Conservation (phyloP, 495 filamentous ascomycete species). For the Hamigera avellanea region DNA sequence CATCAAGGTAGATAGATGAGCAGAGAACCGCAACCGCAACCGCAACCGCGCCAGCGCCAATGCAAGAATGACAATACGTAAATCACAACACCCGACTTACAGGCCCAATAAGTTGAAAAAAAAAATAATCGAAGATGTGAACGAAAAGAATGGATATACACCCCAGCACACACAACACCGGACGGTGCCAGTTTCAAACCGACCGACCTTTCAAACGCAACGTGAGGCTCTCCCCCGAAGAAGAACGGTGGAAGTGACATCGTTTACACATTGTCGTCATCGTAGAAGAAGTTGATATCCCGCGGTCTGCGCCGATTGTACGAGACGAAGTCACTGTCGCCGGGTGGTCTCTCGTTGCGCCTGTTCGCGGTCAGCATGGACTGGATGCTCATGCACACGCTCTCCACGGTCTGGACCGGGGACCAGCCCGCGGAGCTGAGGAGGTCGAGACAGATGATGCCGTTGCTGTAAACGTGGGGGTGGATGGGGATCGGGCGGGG, state of each 20-base stretch:
- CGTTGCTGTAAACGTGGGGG: constrained; percentile 96
- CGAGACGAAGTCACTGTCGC: constrained; percentile 76
- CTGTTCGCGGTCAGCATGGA: constrained; percentile 95
- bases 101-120: neutral
- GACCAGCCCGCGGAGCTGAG: constrained; percentile 83
- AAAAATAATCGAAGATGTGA: neutral
- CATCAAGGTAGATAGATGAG: too few relatives aligned
- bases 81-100: neutral
- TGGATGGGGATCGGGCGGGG: constrained; percentile 79
- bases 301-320: constrained; percentile 64
- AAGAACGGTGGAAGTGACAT: neutral
- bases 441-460: constrained; percentile 94
- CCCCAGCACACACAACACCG: too few relatives aligned
- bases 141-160: too few relatives aligned
- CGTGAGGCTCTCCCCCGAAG: neutral
- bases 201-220: too few relatives aligned
- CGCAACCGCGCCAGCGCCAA: constrained; percentile 2
- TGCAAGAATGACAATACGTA: neutral
- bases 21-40: too few relatives aligned
- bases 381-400: constrained; percentile 93
- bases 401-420: constrained; percentile 94
- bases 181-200: too few relatives aligned
- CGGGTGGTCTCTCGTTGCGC: constrained; percentile 76
- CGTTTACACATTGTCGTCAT: constrained; percentile 70
- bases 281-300: constrained; percentile 81